Percentiles rank a stretch among this genome's conserved stretches.
Evolutionary conservation across 2,329 filamentous ascomycete genomes (phyloP).

Genomic region (Coniochaeta hoffmannii): DNA sequence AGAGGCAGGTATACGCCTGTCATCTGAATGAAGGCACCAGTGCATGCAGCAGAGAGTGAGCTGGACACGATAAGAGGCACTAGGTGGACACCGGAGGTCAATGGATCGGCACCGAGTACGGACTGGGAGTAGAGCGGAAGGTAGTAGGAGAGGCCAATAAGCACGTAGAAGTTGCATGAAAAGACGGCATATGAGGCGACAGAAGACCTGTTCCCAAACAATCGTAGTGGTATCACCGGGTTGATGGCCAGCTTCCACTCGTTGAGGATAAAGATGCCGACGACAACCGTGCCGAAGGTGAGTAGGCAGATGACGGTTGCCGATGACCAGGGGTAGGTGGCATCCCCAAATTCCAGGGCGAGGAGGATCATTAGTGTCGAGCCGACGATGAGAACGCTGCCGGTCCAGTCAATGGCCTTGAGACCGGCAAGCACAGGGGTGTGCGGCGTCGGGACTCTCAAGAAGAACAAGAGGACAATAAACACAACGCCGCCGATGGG

Average conservation of each 20-base stretch:
- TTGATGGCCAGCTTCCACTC: conserved; percentile 69
- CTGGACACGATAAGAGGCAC: conserved; percentile 63
- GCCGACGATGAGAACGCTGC: conserved; percentile 56
- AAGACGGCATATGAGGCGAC: conserved; percentile 57
- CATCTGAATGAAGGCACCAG: conserved; percentile 51
- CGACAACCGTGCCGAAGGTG: conserved; percentile 59
- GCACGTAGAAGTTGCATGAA: conserved; percentile 69
- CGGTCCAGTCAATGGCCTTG: conserved; percentile 53
- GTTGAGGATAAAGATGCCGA: conserved; percentile 61
- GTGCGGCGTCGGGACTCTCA: conserved; percentile 61
- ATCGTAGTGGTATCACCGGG: conserved; percentile 66
- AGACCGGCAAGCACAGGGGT: conserved; percentile 57
- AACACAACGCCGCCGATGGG: conserved; percentile 33
- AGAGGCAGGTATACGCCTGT: conserved; percentile 58
- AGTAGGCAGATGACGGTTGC: conserved; percentile 70
- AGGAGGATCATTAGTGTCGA: conserved; percentile 81
- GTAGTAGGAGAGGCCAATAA: conserved; percentile 74
- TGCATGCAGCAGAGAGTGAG: conserved; percentile 52
- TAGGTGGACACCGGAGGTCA: conserved; percentile 67
- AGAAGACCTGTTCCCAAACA: conserved; percentile 63
- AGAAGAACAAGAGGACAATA: conserved; percentile 47
- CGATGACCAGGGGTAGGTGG: conserved; percentile 67
- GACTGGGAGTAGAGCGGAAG: conserved; percentile 81
- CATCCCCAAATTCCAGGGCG: conserved; percentile 77
- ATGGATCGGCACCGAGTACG: conserved; percentile 58